Base-by-base conservation (phyloP, 176 grass and related monocot genomes). In the Dendrocalamus sinicus region DNA sequence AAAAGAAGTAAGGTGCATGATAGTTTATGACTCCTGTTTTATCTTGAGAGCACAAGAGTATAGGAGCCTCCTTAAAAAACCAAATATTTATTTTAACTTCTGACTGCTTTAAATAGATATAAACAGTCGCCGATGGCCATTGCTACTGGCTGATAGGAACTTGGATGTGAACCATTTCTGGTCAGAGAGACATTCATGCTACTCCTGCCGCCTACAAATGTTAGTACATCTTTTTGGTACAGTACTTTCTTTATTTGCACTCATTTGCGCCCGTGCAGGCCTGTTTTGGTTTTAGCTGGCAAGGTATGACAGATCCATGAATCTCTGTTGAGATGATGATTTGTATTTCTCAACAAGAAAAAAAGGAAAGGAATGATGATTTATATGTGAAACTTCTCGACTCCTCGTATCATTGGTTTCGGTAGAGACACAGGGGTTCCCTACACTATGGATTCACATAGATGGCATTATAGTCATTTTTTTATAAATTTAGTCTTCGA, bases 141-240 rank as follows among this genome's bases (percentile, higher is more conserved):
- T 39, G 32, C 0, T 39, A 20, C 0, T 74, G 17, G 54, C 2
- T 54, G 87, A 58, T 37, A 58, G 19, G 8, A 69, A 76, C 79
- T 1, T 76, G 40, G 37, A 32, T n/a, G 3, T 67, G 75, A 74
- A 51, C 81, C 75, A 78, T 66, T 84, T 89, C 87, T 74, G 67
- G 84, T 64, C 55, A 79, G 44, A 60, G 22, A 8, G 3, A 20
- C 8, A 28, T 30, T 16, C 23, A 73, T 73, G 17, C 30, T 13
- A 3, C 70, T 50, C 20, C 70, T 10, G 9, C 54, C 6, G 44
- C 44, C 9, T 10, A 45, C 9, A 10, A 10, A 45, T 45, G 44
- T 1, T 0, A 22, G 54, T 22, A 20, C 45, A 52, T 30, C 7
- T 65, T 63, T 39, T 47, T 19, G 44, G 41, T 78, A 28, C 76